Base-by-base conservation (phyloP, 257 asterid genomes). In the Linaria vulgaris region DNA sequence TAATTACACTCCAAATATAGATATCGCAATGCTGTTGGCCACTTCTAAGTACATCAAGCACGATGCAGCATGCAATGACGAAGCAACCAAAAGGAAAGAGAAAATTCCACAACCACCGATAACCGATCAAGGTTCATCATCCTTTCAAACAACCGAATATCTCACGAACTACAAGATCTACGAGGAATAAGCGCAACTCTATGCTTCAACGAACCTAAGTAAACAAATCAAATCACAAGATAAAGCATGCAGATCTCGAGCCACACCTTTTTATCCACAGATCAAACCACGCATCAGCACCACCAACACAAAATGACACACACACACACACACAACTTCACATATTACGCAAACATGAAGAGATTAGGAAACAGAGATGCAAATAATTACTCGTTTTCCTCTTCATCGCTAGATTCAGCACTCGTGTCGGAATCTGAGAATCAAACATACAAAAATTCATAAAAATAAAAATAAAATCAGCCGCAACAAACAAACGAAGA, bases 401-500 rank as follows among this genome's bases (percentile, higher is more conserved):
- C 95, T 38, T 62, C 88, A 27, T 19, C 82, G 60, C 86, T 83
- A 2, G 90, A 87, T 64, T 72, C 31, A 31, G 81, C 63, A 69
- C 87, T 82, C 68, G 61, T 88, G 19, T 82, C 95, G 67, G 95
- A 88, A 87, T 85, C 97, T 88, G 92, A 63, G 64, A 81, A 74
- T 66, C 72, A 68, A 74, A 49, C 45, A 67, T 71, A 54, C 60
- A 47, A 64, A 19, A 53, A 50, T 44, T 39, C 21, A 17, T 31
- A 55, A 20, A 24, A 69, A 59, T 56, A 66, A 63, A 68, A 14
- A 49, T 49, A 41, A 61, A 8, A 63, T 14, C 31, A 46, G 6
- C 3, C 34, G 62, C 20, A 24, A 27, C 11, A 6, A 55, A 37
- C 23, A 57, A 57, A 31, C 48, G 63, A 31, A 48, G 64, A 78